Evolutionary conservation across 148 eudicot genomes (phyloP).

Genomic region (Vaccinium vitisidaea): DNA sequence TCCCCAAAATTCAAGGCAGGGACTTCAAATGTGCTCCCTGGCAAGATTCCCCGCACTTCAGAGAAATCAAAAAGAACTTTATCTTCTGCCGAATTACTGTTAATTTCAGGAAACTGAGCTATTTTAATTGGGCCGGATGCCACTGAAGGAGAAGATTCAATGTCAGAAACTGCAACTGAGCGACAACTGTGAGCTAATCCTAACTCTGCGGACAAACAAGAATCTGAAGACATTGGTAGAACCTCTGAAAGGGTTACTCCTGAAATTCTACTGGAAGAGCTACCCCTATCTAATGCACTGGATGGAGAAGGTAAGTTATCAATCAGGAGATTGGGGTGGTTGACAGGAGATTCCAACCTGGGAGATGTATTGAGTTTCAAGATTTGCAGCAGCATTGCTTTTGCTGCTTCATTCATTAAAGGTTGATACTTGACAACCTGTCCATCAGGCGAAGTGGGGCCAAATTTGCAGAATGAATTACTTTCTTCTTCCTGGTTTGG

Average conservation of each 20-base stretch:
- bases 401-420: conserved; percentile 76
- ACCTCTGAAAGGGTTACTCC: conserved; percentile 60
- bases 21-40: conserved; percentile 22
- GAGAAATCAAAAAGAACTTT: conserved; percentile 24
- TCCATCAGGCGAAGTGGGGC: conserved; percentile 40
- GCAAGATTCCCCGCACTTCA: conserved; percentile 23
- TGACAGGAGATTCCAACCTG: conserved; percentile 45
- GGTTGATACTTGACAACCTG: conserved; percentile 73
- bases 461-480: conserved; percentile 29
- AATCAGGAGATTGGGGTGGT: conserved; percentile 43
- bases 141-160: conserved; percentile 25
- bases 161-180: conserved; percentile 28
- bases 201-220: conserved; percentile 31
- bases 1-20: conserved; percentile 35
- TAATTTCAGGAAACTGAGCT: conserved; percentile 30
- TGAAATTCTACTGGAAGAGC: conserved; percentile 35
- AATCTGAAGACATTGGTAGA: conserved; percentile 36
- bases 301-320: conserved; percentile 35
- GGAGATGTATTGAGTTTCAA: conserved; percentile 49
- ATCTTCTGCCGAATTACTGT: conserved; percentile 24
- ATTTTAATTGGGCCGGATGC: conserved; percentile 20
- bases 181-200: conserved; percentile 23
- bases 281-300: conserved; percentile 30
- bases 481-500: conserved; percentile 59
- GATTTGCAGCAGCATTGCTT: conserved; percentile 62